These are phyloP conservation scores for Protomyces inundatus DNA, from an alignment of 1,139 yeast species.

Conservation along the genomic window DNA sequence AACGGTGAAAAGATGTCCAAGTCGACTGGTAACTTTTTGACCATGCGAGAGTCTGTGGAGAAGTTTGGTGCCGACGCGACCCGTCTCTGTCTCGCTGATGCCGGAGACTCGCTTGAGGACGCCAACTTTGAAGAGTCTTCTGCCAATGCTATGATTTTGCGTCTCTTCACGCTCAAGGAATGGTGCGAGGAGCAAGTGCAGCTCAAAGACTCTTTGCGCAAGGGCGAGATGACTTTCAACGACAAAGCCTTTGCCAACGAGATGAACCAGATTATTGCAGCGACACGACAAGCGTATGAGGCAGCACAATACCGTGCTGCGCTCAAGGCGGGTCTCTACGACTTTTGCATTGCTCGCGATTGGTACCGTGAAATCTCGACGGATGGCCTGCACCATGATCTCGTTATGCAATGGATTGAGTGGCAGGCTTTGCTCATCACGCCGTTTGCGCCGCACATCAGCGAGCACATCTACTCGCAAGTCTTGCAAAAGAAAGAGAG, in stretches of 20 bases:
- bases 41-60: slow-evolving; percentile 72
- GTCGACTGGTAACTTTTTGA: slow-evolving; percentile 95
- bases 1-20: slow-evolving; percentile 98
- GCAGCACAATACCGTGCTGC: slow-evolving; percentile 81
- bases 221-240: slow-evolving; percentile 65
- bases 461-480: slow-evolving; percentile 84
- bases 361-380: slow-evolving; percentile 75
- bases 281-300: slow-evolving; percentile 63
- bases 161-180: slow-evolving; percentile 86
- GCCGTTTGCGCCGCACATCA: slow-evolving; percentile 94
- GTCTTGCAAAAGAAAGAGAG: slow-evolving; percentile 57
- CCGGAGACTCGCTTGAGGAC: slow-evolving; percentile 96
- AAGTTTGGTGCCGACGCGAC: slow-evolving; percentile 98
- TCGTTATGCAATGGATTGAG: slow-evolving; percentile 76
- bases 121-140: slow-evolving; percentile 96
- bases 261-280: slow-evolving; percentile 74
- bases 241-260: slow-evolving; percentile 91
- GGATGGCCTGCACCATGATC: slow-evolving; percentile 71
- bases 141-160: slow-evolving; percentile 95
- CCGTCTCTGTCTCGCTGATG: slow-evolving; percentile 96
- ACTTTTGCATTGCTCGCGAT: slow-evolving; percentile 91
- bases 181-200: slow-evolving; percentile 61
- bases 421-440: slow-evolving; percentile 76
- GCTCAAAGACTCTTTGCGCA: slow-evolving; percentile 54
- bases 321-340: slow-evolving; percentile 83